Conservation (phyloP, 1,139 yeast genomes). For the Yamadazyma spencermartinsiae region DNA sequence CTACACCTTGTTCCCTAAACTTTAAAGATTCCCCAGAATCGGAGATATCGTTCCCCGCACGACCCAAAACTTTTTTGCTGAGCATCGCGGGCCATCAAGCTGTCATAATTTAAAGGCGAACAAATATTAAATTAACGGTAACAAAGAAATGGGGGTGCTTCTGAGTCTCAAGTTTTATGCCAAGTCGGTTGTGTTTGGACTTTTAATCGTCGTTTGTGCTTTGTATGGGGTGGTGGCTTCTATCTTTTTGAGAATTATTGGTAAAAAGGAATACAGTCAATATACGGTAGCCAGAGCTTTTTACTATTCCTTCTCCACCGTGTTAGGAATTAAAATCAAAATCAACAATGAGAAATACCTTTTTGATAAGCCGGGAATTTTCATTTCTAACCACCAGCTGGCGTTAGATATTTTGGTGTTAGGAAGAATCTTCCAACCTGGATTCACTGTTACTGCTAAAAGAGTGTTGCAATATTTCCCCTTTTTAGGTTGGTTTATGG, state of each 20-base stretch:
- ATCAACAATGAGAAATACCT: slow-evolving; percentile 55
- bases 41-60: too few species aligned
- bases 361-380: slow-evolving; percentile 76
- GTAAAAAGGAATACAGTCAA: slow-evolving; percentile 81
- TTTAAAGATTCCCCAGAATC: too few species aligned
- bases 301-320: slow-evolving; percentile 55
- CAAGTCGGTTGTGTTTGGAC: slow-evolving; percentile 55
- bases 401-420: slow-evolving; percentile 79
- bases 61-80: too few species aligned
- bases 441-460: slow-evolving; percentile 92
- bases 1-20: too few species aligned
- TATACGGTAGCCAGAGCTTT: slow-evolving; percentile 88
- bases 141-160: slow-evolving; percentile 4
- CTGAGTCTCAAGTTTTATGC: slow-evolving; percentile 44
- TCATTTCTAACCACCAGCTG: slow-evolving; percentile 89
- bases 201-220: slow-evolving; percentile 60
- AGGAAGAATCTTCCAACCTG: slow-evolving; percentile 83
- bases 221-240: slow-evolving; percentile 79
- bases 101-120: neutral
- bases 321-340: slow-evolving; percentile 69
- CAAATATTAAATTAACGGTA: too few species aligned
- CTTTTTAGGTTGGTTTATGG: slow-evolving; percentile 96
- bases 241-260: slow-evolving; percentile 59
- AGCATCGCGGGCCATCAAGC: too few species aligned
- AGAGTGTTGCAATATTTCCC: slow-evolving; percentile 82